Conservation (phyloP, 176 grass and related monocot species). For the barley (Hordeum vulgare) region DNA sequence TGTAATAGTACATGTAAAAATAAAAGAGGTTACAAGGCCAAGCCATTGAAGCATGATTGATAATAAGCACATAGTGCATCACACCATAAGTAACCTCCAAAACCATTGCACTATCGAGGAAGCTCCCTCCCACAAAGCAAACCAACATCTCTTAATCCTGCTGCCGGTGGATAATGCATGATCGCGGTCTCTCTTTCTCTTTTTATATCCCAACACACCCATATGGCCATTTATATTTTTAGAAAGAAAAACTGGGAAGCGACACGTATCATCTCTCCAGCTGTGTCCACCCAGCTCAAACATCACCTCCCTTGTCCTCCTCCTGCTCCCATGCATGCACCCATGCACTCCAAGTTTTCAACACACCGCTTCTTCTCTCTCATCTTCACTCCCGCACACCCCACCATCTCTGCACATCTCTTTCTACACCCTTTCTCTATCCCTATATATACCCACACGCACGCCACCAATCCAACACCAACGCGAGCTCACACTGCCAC, state of each 20-base stretch:
- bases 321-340: conserved; percentile 21
- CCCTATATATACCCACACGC: conserved; percentile 4
- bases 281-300: conserved; percentile 38
- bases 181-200: neutral
- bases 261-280: conserved; percentile 49
- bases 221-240: neutral
- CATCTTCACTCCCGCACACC: neutral
- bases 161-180: conserved; percentile 41
- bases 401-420: neutral
- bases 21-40: too few species aligned
- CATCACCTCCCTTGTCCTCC: conserved; percentile 15
- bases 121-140: conserved; percentile 17
- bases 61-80: neutral
- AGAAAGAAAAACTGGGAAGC: neutral
- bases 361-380: neutral
- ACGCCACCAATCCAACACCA: conserved; percentile 24
- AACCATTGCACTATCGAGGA: conserved; percentile 26
- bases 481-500: neutral
- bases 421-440: too few species aligned
- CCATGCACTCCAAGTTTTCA: conserved; percentile 13
- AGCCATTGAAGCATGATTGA: too few species aligned
- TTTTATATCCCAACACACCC: neutral
- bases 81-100: neutral
- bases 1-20: too few species aligned
- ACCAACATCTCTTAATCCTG: conserved; percentile 19